These are phyloP conservation scores for Bipolaris zeicola DNA, from an alignment of 2,329 filamentous ascomycete genomes.

Conservation along the genomic window DNA sequence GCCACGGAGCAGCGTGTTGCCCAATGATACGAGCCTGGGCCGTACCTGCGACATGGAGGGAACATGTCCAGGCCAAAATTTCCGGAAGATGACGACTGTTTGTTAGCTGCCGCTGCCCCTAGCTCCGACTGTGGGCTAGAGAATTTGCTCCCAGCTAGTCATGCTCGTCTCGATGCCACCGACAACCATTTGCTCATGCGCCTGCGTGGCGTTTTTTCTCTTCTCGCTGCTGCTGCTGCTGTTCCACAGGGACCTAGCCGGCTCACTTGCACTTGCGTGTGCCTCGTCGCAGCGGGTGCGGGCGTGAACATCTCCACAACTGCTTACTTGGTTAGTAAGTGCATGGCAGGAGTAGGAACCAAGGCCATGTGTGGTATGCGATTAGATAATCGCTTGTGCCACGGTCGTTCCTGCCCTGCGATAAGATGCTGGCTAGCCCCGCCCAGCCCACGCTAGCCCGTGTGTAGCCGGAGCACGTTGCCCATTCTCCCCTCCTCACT, in stretches of 20 bases:
- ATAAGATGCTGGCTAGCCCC: not conserved
- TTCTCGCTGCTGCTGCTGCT: not conserved
- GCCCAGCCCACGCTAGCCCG: slow-evolving; percentile 6
- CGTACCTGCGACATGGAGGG: slow-evolving; percentile 1
- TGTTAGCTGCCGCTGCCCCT: slow-evolving; percentile 6
- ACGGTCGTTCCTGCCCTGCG: slow-evolving; percentile 4
- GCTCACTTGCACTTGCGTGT: no score
- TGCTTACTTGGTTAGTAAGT: not conserved
- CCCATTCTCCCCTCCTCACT: slow-evolving; percentile 8
- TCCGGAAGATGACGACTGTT: slow-evolving; percentile 10
- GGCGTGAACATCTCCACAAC: not conserved
- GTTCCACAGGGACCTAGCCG: no score
- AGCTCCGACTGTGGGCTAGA: not conserved
- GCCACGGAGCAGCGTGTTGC: not conserved
- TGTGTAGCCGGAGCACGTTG: slow-evolving; percentile 10
- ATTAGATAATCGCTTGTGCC: slow-evolving; percentile 8
- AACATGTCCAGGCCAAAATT: slow-evolving; percentile 10
- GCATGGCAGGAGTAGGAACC: no score
- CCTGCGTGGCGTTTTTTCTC: not conserved
- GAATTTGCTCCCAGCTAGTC: slow-evolving; percentile 5
- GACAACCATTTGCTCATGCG: not conserved
- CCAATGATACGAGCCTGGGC: not conserved
- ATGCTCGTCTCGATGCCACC: not conserved
- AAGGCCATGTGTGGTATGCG: not conserved
- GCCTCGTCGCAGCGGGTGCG: not conserved